Evolutionary conservation across 2,329 filamentous ascomycete species (phyloP), one percentile per base, ranked within the genome.

Genomic region (Hirsutella minnesotensis): DNA sequence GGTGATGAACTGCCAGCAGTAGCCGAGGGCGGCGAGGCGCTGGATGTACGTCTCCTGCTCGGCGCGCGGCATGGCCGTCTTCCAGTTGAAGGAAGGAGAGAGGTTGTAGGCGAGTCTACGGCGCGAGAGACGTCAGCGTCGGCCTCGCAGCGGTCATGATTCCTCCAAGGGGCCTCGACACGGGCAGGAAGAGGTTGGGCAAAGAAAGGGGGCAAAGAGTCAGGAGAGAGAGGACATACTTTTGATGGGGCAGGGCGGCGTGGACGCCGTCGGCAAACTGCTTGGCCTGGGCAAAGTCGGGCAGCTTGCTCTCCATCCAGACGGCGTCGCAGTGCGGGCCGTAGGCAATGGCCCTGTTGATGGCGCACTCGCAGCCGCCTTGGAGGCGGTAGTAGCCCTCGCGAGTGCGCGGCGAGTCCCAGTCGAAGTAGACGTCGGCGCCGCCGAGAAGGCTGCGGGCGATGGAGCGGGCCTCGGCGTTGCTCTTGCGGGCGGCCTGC

Each of bases 1-100:
- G n/a, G 92, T 98, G 72, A 98, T 98, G 74, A 98, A 98, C 67
- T 98, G 92, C 92, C 92, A 98, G 78, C 87, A 94, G 77, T 98
- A 98, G 49, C 92, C 92, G 39, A 98, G 77, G 49, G 70, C 58
- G 47, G 81, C 88, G 34, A 98, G 83, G 35, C 92, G 86, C 49
- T 81, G 72, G 70, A 98, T 98, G 70, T 96, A 98, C 18, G 92
- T 98, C 70, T 95, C 87, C 69, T 98, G 92, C 63, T 96, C 90
- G 42, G 76, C 73, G 51, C 84, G 79, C 37, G 86, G 75, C 89
- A 95, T 95, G 55, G 90, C 92, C 45, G 88, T 76, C 73, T 96
- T 96, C 92, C 92, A 98, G 79, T 98, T 98, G 83, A 98, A 98
- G 3, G 88, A 95, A 24, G 92, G 92, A 0, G 88, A 95, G 50